Conservation (phyloP, 2,329 filamentous ascomycete species). For the Alternaria sp. region DNA sequence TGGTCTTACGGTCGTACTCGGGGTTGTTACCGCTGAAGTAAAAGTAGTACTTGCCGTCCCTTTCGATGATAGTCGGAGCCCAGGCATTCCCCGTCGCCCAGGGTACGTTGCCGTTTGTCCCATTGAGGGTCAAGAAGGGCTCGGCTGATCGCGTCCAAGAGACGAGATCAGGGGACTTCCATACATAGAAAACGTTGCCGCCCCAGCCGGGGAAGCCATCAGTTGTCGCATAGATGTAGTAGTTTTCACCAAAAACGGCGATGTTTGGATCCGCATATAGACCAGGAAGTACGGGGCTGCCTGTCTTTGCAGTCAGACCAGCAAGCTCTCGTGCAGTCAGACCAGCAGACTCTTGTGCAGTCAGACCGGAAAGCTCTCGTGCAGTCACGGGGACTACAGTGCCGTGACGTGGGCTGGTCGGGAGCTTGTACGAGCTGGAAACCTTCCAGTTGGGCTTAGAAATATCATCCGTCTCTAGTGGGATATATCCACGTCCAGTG, state of each 20-base stretch:
- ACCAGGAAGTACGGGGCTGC: slow-evolving; percentile 35
- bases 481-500: slow-evolving; percentile 61
- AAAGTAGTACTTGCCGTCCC: slow-evolving; percentile 37
- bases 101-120: slow-evolving; percentile 38
- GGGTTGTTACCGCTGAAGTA: slow-evolving; percentile 42
- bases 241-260: slow-evolving; percentile 33
- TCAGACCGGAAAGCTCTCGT: slow-evolving; percentile 53
- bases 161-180: slow-evolving; percentile 39
- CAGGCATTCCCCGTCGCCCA: slow-evolving; percentile 41
- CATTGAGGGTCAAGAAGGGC: slow-evolving; percentile 40
- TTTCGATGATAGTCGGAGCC: slow-evolving; percentile 40
- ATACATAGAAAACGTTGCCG: slow-evolving; percentile 39
- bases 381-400: slow-evolving; percentile 64
- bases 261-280: slow-evolving; percentile 43
- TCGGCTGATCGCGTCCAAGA: slow-evolving; percentile 32
- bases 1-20: slow-evolving; percentile 38
- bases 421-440: slow-evolving; percentile 57
- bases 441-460: slow-evolving; percentile 61
- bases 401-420: slow-evolving; percentile 62
- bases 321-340: slow-evolving; percentile 59
- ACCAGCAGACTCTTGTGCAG: slow-evolving; percentile 6
- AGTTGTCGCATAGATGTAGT: slow-evolving; percentile 43
- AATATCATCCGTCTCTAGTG: slow-evolving; percentile 62
- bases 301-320: slow-evolving; percentile 27
- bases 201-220: slow-evolving; percentile 39